Conservation (phyloP, 176 grass and related monocot species). For the Alopecurus myosuroides region DNA sequence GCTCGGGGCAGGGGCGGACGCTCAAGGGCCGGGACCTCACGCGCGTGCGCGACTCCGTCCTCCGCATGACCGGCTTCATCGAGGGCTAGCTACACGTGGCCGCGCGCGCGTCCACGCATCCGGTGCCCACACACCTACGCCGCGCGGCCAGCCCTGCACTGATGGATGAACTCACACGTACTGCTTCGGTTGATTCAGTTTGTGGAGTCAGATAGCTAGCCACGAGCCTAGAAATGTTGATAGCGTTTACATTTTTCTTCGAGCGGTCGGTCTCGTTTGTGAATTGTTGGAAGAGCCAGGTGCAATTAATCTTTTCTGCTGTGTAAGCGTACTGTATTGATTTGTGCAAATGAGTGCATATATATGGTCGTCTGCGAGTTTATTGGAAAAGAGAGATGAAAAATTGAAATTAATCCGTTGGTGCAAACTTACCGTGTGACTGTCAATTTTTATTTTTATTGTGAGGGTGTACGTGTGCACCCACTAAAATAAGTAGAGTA, state of each 20-base stretch:
- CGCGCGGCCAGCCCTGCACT: neutral
- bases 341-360: neutral
- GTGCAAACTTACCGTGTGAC: neutral
- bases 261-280: neutral
- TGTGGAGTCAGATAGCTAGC: neutral
- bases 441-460: too few species aligned
- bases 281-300: neutral
- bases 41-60: constrained; percentile 53
- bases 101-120: neutral
- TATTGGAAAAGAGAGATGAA: neutral
- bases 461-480: too few species aligned
- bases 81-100: constrained; percentile 24
- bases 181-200: neutral
- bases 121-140: neutral
- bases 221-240: neutral
- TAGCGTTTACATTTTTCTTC: neutral
- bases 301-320: neutral
- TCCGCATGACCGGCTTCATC: constrained; percentile 79
- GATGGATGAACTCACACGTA: neutral
- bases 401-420: neutral
- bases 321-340: neutral
- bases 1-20: constrained; percentile 59
- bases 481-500: too few species aligned
- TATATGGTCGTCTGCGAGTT: constrained; percentile 10
- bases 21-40: constrained; percentile 71